Conservation (phyloP, 441 rosid genomes). For the Erysimum cheiri region DNA sequence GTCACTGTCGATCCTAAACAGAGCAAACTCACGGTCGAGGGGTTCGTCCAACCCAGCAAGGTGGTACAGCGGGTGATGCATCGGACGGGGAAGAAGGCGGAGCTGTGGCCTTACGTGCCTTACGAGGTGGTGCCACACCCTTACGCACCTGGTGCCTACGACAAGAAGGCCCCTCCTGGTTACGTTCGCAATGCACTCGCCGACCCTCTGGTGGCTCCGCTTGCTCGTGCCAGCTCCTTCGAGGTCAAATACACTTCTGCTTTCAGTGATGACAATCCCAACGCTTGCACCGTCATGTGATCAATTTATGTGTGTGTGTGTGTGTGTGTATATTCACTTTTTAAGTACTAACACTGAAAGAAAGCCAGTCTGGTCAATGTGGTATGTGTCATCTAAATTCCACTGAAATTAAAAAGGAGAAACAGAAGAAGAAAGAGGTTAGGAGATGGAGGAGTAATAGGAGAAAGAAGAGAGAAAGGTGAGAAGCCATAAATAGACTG, state of each 20-base stretch:
- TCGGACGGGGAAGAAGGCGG: constrained; percentile 62
- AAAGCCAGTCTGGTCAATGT: neutral
- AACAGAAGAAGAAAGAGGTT: constrained; percentile 33
- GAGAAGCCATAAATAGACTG: constrained; percentile 36
- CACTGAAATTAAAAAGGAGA: constrained; percentile 25
- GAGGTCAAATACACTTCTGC: constrained; percentile 59
- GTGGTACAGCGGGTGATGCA: constrained; percentile 51
- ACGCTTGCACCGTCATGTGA: constrained; percentile 56
- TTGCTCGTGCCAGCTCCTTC: constrained; percentile 54
- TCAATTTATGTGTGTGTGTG: neutral
- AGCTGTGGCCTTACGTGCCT: constrained; percentile 66
- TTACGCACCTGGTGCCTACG: constrained; percentile 59
- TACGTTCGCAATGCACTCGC: constrained; percentile 51
- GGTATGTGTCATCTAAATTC: constrained; percentile 26
- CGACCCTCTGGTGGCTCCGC: constrained; percentile 48
- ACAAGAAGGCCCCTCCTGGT: constrained; percentile 63
- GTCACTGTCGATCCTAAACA: constrained; percentile 60
- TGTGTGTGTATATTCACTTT: neutral
- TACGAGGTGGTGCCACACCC: constrained; percentile 55
- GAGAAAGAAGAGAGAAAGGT: constrained; percentile 37
- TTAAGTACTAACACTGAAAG: neutral
- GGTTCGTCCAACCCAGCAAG: constrained; percentile 59
- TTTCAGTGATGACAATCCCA: constrained; percentile 60
- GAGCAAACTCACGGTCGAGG: constrained; percentile 56
- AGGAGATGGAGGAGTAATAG: constrained; percentile 37